A percentile compares a stretch with the other conserved stretches of the same genome.
phyloP scores from a whole-genome alignment of 2,329 filamentous ascomycete species.

The Pestalotiopsis sp. region DNA sequence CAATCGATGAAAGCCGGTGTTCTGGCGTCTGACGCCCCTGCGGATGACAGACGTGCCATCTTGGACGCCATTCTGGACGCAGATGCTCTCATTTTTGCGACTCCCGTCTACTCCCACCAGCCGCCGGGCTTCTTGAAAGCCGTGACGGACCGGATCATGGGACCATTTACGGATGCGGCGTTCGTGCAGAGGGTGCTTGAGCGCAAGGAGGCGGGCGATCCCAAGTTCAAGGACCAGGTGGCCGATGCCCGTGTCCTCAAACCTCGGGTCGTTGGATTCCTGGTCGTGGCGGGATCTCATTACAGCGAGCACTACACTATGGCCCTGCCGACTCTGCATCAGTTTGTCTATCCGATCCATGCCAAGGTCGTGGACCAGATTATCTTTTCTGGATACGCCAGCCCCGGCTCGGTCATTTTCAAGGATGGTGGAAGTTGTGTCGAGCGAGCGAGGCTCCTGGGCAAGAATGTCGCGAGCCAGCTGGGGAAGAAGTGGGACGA shows the following conservation, averaged over 20 bases:
- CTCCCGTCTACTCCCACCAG: conserved; percentile 10
- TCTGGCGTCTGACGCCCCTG: not conserved
- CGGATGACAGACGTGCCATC: conserved; percentile 7
- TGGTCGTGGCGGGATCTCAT: conserved; percentile 3
- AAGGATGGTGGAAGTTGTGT: not conserved
- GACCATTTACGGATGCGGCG: conserved; percentile 2
- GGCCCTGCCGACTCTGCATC: conserved; percentile 10
- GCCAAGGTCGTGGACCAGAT: conserved; percentile 11
- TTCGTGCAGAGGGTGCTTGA: conserved; percentile 7
- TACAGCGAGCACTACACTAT: conserved; percentile 7
- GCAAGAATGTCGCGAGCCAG: conserved; percentile 8
- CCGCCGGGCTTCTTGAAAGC: conserved; percentile 8
- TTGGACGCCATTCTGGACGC: conserved; percentile 10
- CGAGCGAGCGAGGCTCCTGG: conserved; percentile 5
- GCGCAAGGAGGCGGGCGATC: conserved; percentile 8
- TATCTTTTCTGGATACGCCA: not conserved
- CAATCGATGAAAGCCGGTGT: conserved; percentile 6
- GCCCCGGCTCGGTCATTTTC: conserved; percentile 8
- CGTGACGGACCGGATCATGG: conserved; percentile 12
- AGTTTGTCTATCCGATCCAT: conserved; percentile 11
- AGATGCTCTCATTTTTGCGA: conserved; percentile 9
- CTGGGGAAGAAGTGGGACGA: conserved; percentile 5
- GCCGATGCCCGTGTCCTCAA: conserved; percentile 5
- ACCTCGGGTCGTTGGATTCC: conserved; percentile 8
- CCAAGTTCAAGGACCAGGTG: conserved; percentile 10